Evolutionary conservation across 176 grass and related monocot species (phyloP).

Genomic region (Aegilops bicornis): DNA sequence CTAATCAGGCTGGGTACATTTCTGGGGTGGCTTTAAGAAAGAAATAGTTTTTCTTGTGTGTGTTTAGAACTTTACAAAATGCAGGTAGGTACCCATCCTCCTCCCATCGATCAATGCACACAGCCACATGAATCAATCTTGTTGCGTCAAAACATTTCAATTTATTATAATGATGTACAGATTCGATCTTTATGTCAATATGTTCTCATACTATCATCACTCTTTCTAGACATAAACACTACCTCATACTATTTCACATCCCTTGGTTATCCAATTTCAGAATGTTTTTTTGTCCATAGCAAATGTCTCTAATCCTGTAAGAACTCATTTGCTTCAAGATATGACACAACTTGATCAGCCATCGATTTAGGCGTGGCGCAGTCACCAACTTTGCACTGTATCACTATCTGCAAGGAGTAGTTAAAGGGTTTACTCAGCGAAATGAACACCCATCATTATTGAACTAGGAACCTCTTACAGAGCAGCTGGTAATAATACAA

Average conservation of each 20-base stretch:
- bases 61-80: no score
- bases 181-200: neutral
- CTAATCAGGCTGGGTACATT: no score
- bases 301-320: conserved; percentile 36
- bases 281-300: no score
- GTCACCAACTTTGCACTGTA: conserved; percentile 54
- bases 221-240: neutral
- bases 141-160: neutral
- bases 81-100: no score
- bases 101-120: no score
- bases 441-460: neutral
- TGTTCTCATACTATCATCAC: neutral
- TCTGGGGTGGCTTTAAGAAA: no score
- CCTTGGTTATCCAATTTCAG: neutral
- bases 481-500: neutral
- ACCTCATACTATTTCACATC: neutral
- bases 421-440: neutral
- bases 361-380: conserved; percentile 70
- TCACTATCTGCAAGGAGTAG: conserved; percentile 59
- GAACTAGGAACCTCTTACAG: neutral
- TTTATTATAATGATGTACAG: neutral
- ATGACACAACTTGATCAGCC: conserved; percentile 71
- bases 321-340: conserved; percentile 69
- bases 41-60: neutral
- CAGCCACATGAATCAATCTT: neutral